These are phyloP conservation scores for Erythrobasidium hasegawianum DNA, from an alignment of 1,284 basidiomycete species.

Conservation along the genomic window DNA sequence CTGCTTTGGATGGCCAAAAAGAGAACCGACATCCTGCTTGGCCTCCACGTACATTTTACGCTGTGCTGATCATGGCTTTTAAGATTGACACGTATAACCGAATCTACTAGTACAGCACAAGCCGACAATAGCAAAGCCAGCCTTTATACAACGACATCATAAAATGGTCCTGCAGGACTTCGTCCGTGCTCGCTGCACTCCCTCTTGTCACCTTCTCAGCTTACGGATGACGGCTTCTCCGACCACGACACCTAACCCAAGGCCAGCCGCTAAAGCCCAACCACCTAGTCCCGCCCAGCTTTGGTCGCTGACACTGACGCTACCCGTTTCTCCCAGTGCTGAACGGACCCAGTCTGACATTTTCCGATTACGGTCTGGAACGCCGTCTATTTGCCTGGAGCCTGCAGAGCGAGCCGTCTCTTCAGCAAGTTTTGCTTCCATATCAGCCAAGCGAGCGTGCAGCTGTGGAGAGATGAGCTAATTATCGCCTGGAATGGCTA, in stretches of 20 bases:
- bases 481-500: neutral
- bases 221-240: conserved; percentile 30
- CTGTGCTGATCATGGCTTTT: too few species aligned
- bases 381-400: neutral
- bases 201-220: conserved; percentile 27
- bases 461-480: conserved; percentile 8
- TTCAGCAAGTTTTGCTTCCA: conserved; percentile 15
- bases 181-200: too few species aligned
- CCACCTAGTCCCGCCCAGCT: conserved; percentile 25
- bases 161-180: too few species aligned
- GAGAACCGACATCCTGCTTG: too few species aligned
- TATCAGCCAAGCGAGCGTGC: conserved; percentile 18
- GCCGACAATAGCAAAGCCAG: too few species aligned
- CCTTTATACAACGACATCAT: too few species aligned
- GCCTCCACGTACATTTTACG: too few species aligned
- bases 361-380: neutral
- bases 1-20: too few species aligned
- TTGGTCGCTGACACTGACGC: conserved; percentile 7
- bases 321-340: conserved; percentile 23
- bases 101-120: too few species aligned
- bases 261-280: conserved; percentile 33
- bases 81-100: too few species aligned
- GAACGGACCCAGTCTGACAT: conserved; percentile 32
- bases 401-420: conserved; percentile 1
- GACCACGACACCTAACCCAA: conserved; percentile 27